These are phyloP conservation scores for Plasmodium fragile DNA, from an alignment of 169 alveolate genomes.

Conservation along the genomic window DNA sequence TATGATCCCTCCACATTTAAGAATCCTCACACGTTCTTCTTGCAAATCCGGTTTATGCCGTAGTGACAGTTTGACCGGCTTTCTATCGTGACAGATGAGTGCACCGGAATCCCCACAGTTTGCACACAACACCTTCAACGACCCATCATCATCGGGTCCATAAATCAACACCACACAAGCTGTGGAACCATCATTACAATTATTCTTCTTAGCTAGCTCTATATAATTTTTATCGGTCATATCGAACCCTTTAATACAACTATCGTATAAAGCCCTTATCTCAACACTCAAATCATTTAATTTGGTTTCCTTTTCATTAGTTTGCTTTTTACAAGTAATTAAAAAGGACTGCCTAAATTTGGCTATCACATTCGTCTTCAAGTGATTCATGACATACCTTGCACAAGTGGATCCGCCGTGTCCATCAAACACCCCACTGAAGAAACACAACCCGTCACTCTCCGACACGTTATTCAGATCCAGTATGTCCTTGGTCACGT, in stretches of 20 bases:
- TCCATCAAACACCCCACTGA: constrained; percentile 88
- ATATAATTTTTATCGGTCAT: constrained; percentile 87
- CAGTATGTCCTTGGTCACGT: constrained; percentile 82
- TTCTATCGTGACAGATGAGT: constrained; percentile 79
- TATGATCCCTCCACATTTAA: constrained; percentile 82
- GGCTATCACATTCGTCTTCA: constrained; percentile 86
- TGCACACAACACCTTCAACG: constrained; percentile 80
- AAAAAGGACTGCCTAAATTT: constrained; percentile 83
- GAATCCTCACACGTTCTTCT: constrained; percentile 79
- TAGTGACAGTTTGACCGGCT: constrained; percentile 75
- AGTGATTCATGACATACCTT: constrained; percentile 83
- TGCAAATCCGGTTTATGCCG: constrained; percentile 84
- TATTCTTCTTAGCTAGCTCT: constrained; percentile 74
- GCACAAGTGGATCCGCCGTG: constrained; percentile 90
- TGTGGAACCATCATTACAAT: constrained; percentile 78
- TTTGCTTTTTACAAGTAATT: constrained; percentile 75
- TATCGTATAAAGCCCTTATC: constrained; percentile 75
- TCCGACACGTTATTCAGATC: constrained; percentile 82
- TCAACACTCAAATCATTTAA: constrained; percentile 66
- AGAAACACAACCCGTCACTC: constrained; percentile 87
- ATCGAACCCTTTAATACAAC: constrained; percentile 83
- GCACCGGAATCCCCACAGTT: constrained; percentile 87
- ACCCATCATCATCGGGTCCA: constrained; percentile 85
- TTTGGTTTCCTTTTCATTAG: constrained; percentile 73
- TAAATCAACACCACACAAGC: constrained; percentile 79